Base-by-base conservation (phyloP, 768 basidiomycete genomes). In the Rhizopogon rudus region DNA sequence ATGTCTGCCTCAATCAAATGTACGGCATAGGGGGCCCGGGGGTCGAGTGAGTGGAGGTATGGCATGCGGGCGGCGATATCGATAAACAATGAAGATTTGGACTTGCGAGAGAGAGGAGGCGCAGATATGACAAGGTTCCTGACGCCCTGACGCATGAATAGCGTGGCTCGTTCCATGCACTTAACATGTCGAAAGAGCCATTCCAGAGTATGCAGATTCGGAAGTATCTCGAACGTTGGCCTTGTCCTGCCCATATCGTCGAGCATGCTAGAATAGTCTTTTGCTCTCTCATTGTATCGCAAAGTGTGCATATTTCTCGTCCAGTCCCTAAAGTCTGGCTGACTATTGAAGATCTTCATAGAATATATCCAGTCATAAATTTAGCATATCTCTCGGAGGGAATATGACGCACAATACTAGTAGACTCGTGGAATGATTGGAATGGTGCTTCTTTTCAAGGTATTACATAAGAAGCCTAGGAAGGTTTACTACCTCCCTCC, bases 201-300 rank as follows among this genome's bases (percentile, higher is more conserved):
- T n/a, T n/a, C n/a, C n/a, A n/a, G n/a, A n/a, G n/a, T n/a, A n/a
- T n/a, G n/a, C n/a, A n/a, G n/a, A n/a, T n/a, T n/a, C n/a, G n/a
- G n/a, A n/a, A n/a, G n/a, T n/a, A n/a, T n/a, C n/a, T n/a, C n/a
- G n/a, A n/a, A n/a, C n/a, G n/a, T n/a, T n/a, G n/a, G n/a, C n/a
- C n/a, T n/a, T n/a, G 84, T 81, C 43, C 80, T 74, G 1, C 81
- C 81, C 7, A 86, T 72, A 52, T 80, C 79, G 63, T 84, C 81
- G 16, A 79, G 64, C 22, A 65, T 25, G 22, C 61, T 53, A 25
- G 17, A 54, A 14, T 59, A 53, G 16, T 57, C 61, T 12, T 54
- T 54, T 31, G 60, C 52, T 49, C 60, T 13, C 1, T 55, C 22
- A 2, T 25, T 1, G 22, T 25, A 3, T 25, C 22, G 22, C 28